phyloP scores from a whole-genome alignment of 306 rosid genomes.

The Cyamopsis tetragonoloba region DNA sequence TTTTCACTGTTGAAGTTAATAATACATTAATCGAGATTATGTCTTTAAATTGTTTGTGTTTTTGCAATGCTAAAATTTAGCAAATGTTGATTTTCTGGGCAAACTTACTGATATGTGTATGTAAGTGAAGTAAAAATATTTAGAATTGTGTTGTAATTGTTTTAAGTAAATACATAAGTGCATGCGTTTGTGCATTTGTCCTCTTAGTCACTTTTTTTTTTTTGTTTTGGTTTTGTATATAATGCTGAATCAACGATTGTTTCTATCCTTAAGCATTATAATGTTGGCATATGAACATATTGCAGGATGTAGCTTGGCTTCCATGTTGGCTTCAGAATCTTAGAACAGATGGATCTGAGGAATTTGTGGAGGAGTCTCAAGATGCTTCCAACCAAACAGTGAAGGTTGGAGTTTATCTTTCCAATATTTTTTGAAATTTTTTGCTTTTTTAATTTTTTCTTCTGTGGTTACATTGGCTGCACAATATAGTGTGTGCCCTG shows the following conservation, averaged over 20 bases:
- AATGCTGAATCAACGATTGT: neutral
- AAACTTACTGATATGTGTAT: neutral
- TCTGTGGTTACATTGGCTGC: neutral
- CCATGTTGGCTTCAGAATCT: slow-evolving; percentile 83
- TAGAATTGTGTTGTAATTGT: neutral
- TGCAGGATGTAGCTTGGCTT: slow-evolving; percentile 79
- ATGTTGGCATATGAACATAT: slow-evolving; percentile 9
- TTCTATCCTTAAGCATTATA: neutral
- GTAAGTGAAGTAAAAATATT: neutral
- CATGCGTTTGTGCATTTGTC: neutral
- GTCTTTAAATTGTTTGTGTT: too few relatives aligned
- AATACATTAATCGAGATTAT: too few relatives aligned
- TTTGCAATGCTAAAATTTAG: neutral
- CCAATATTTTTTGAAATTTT: neutral
- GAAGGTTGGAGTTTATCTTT: slow-evolving; percentile 43
- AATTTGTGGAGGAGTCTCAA: slow-evolving; percentile 33
- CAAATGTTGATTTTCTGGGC: neutral
- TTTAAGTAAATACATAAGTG: neutral
- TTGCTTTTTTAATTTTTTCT: neutral
- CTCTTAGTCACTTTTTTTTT: neutral
- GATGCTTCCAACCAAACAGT: slow-evolving; percentile 21
- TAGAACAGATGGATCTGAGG: slow-evolving; percentile 43
- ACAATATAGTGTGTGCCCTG: neutral
- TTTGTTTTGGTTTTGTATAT: neutral
- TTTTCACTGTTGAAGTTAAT: neutral